These are phyloP conservation scores for Cladobotryum mycophilum DNA, from an alignment of 2,329 filamentous ascomycete genomes.

Conservation along the genomic window DNA sequence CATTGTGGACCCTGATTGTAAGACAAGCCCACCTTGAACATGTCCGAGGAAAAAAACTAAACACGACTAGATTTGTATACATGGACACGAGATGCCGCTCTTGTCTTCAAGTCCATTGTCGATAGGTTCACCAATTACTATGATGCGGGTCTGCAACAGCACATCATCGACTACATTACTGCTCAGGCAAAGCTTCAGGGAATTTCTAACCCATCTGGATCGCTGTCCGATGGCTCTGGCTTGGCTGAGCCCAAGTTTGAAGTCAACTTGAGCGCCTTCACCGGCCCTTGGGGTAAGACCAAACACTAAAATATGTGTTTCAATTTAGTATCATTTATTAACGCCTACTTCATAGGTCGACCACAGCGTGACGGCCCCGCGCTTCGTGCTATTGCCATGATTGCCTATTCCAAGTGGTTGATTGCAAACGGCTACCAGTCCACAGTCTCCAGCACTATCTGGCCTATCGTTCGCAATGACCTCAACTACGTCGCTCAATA, in stretches of 20 bases:
- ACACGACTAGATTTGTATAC: conserved; percentile 62
- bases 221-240: conserved; percentile 43
- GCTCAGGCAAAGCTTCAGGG: conserved; percentile 61
- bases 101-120: conserved; percentile 62
- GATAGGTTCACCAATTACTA: conserved; percentile 59
- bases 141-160: conserved; percentile 48
- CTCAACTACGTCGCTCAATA: conserved; percentile 69
- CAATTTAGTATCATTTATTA: neutral
- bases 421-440: conserved; percentile 57
- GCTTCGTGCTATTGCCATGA: conserved; percentile 66
- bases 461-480: conserved; percentile 72
- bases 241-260: conserved; percentile 71
- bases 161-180: conserved; percentile 62
- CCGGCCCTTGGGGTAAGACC: conserved; percentile 55
- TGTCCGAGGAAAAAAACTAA: neutral
- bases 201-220: conserved; percentile 63
- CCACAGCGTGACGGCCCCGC: conserved; percentile 77
- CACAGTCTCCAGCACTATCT: conserved; percentile 51
- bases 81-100: conserved; percentile 69
- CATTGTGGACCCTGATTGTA: conserved; percentile 49
- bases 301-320: neutral
- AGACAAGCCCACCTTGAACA: conserved; percentile 19
- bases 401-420: conserved; percentile 67
- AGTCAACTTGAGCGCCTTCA: conserved; percentile 57
- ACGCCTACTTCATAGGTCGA: conserved; percentile 38